Conservation (phyloP, 345 rosid genomes). For the Populus simonii region DNA sequence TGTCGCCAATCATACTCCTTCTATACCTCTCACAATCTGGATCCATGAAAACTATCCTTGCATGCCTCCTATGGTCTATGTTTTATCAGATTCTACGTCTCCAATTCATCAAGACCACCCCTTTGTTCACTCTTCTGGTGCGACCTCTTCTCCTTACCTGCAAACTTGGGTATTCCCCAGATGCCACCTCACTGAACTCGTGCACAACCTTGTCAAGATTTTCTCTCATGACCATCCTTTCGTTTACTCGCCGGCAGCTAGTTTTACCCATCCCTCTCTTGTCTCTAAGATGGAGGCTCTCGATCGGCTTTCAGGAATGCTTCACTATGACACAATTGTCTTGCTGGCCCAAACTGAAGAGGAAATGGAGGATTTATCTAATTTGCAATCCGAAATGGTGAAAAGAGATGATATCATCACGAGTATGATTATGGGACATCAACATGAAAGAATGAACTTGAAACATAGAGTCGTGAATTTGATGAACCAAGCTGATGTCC, state of each 20-base stretch:
- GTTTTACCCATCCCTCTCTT: slow-evolving; percentile 29
- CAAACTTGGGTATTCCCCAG: slow-evolving; percentile 52
- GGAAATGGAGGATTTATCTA: slow-evolving; percentile 42
- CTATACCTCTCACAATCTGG: slow-evolving; percentile 58
- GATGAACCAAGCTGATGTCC: slow-evolving; percentile 23
- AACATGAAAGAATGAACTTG: slow-evolving; percentile 36
- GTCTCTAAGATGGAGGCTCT: slow-evolving; percentile 59
- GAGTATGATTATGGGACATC: slow-evolving; percentile 31
- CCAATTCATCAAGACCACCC: slow-evolving; percentile 50
- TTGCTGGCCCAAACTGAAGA: slow-evolving; percentile 23
- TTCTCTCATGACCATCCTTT: slow-evolving; percentile 62
- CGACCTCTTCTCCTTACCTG: slow-evolving; percentile 41
- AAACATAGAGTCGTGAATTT: slow-evolving; percentile 23
- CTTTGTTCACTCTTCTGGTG: slow-evolving; percentile 56
- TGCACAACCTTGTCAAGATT: slow-evolving; percentile 45
- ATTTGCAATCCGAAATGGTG: slow-evolving; percentile 35
- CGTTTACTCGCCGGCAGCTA: background rate
- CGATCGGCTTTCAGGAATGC: slow-evolving; percentile 54
- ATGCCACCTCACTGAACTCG: slow-evolving; percentile 40
- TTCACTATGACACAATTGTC: slow-evolving; percentile 47
- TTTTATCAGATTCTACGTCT: slow-evolving; percentile 8
- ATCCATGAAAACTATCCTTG: slow-evolving; percentile 63
- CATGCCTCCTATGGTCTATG: slow-evolving; percentile 51
- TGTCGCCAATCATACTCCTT: slow-evolving; percentile 27
- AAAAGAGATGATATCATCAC: slow-evolving; percentile 11